Conservation (phyloP, 495 filamentous ascomycete species). For the Aspergillus egyptiacus region DNA sequence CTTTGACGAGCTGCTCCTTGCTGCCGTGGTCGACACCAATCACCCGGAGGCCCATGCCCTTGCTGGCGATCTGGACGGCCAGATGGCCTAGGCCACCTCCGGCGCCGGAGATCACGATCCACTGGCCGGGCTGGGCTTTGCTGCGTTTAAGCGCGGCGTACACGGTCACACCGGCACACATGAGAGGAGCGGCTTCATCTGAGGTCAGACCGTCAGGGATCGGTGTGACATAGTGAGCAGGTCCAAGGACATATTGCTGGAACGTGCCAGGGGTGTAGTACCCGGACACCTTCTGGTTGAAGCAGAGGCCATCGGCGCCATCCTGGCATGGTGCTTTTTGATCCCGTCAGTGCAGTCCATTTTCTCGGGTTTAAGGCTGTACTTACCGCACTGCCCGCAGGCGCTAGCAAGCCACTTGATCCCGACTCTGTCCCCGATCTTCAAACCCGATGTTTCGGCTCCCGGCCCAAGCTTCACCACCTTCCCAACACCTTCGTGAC, state of each 20-base stretch:
- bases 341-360: not conserved
- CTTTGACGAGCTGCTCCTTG: constrained; percentile 54
- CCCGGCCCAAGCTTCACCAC: constrained; percentile 55
- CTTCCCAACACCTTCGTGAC: constrained; percentile 57
- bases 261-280: constrained; percentile 63
- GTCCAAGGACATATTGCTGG: constrained; percentile 62
- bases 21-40: constrained; percentile 63
- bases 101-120: constrained; percentile 61
- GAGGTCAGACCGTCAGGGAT: constrained; percentile 57
- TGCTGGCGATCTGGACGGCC: constrained; percentile 56
- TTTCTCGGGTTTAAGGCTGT: not conserved
- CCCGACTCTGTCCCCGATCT: constrained; percentile 61
- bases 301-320: constrained; percentile 54
- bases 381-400: constrained; percentile 45
- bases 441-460: constrained; percentile 46
- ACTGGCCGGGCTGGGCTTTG: constrained; percentile 53
- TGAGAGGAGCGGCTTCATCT: constrained; percentile 57
- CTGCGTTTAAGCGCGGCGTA: constrained; percentile 55
- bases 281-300: constrained; percentile 50
- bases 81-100: constrained; percentile 64
- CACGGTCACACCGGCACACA: constrained; percentile 56
- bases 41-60: constrained; percentile 60
- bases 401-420: constrained; percentile 50
- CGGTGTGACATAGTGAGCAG: constrained; percentile 62
- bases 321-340: constrained; percentile 45